Base-by-base conservation (phyloP, 2,329 filamentous ascomycete genomes). In the Phoma herbarum region DNA sequence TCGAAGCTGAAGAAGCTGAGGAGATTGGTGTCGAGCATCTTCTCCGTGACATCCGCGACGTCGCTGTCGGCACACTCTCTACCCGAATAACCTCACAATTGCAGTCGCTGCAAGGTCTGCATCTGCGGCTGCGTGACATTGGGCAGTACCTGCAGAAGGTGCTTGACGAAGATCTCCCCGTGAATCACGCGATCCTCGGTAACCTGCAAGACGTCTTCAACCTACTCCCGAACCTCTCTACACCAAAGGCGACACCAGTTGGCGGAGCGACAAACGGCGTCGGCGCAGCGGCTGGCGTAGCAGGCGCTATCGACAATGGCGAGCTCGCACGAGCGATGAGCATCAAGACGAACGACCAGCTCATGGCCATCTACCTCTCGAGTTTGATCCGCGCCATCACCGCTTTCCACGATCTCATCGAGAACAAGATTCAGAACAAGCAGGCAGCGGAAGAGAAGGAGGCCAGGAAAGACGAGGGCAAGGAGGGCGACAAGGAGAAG, bases 141-240 rank as follows among this genome's bases (percentile, higher is more conserved):
- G 93, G 93, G 59, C 86, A 90, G 69, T 99, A 99, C 78, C 87
- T 99, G 26, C 91, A 97, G 77, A 98, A 97, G 79, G 95, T 99
- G 10, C 88, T 97, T 57, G 92, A 97, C 75, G 90, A 91, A 68
- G 89, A 96, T 70, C 85, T 99, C 33, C 95, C 95, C 4, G 90
- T 98, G 75, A 99, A 99, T 82, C 95, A 99, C 76, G 92, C 93
- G 56, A 98, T 99, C 62, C 86, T 99, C 26, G 95, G 94, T 67
- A 97, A 97, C 75, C 88, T 99, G n/a, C 95, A 99, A 82, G 95
- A 99, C 74, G 92, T 98, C 62, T 99, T 99, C 85, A 99, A 99
- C 80, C 88, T 99, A 42, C 88, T 99, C 23, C 95, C 95, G 46
- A 99, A 99, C 80, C 86, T 99, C 51, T 93, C 92, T 10, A 96